Evolutionary conservation across 371 early-diverging fungal species (phyloP), one percentile per base, ranked within the genome.

Genomic region (Polyrhizophydium stewartii): DNA sequence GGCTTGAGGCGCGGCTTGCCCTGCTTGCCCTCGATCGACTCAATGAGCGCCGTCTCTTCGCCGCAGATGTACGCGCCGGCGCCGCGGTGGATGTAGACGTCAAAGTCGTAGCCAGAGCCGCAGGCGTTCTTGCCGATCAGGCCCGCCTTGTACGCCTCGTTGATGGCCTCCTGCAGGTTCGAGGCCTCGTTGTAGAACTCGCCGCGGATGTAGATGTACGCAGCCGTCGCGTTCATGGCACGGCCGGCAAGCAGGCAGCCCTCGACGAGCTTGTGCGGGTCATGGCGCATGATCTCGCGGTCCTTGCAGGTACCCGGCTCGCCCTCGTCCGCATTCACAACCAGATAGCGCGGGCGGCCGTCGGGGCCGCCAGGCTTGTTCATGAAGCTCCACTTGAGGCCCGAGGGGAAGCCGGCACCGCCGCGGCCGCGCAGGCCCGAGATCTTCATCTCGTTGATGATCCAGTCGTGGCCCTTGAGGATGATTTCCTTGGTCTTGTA

Each of bases 251-350:
- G 64, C 69, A 97, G 79, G 72, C 96, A 96, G 61, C 98, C 98
- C 77, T 97, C 98, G 58, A 97, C 78, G 55, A 96, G 85, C 81
- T 96, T 97, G 83, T 97, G 98, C 53, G 98, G 98, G 65, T 97
- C 98, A 69, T 92, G 89, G 66, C 98, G 90, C 84, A 97, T 85
- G 68, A 97, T 97, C 74, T 97, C 98, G 68, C 98, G 90, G 83
- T 97, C 98, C 81, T 97, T 97, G 88, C 98, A 97, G 56, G 98
- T 97, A 60, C 96, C 96, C 17, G 98, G 98, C 77, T 97, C 96
- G 69, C 98, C 98, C 75, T 97, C 98, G 74, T 97, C 97, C 61
- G 96, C 96, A 71, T 97, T 97, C 69, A 97, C 85, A 45, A 96
- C 96, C 72, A 97, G 84, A 74, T 96, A 97, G 40, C 94, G 87